phyloP scores from a whole-genome alignment of 306 rosid species.

The Dalbergia cultrata region DNA sequence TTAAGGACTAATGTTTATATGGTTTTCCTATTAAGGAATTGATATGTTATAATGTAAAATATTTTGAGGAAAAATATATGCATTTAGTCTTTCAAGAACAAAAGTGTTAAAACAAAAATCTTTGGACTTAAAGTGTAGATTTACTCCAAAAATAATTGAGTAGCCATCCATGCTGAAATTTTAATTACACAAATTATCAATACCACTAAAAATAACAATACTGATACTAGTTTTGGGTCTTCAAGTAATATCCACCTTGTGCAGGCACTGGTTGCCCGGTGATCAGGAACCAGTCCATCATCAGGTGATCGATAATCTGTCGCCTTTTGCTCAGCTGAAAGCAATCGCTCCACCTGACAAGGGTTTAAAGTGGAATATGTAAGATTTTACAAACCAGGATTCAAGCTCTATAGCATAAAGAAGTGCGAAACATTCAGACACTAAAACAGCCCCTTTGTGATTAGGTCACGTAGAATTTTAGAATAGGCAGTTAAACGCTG shows the following conservation, averaged over 20 bases:
- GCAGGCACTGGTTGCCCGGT: conserved; percentile 96
- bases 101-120: too few species aligned
- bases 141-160: conserved; percentile 29
- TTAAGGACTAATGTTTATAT: too few species aligned
- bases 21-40: too few species aligned
- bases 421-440: conserved; percentile 17
- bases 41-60: too few species aligned
- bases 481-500: conserved; percentile 28
- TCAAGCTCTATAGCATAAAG: conserved; percentile 20
- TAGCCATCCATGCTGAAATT: conserved; percentile 21
- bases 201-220: not conserved
- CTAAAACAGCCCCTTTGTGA: conserved; percentile 24
- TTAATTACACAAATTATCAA: conserved; percentile 21
- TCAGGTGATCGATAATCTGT: conserved; percentile 92
- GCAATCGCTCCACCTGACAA: conserved; percentile 91
- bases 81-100: too few species aligned
- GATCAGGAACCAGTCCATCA: conserved; percentile 96
- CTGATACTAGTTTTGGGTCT: conserved; percentile 25
- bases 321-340: conserved; percentile 96
- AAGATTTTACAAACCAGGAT: conserved; percentile 14
- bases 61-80: too few species aligned
- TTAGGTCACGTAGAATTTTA: not conserved
- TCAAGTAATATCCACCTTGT: conserved; percentile 67
- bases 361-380: conserved; percentile 39
- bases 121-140: too few species aligned